Percentiles rank a stretch among this genome's conserved stretches.
phyloP scores from a whole-genome alignment of 2,329 filamentous ascomycete genomes.

The Chaetomiaceae sp. region DNA sequence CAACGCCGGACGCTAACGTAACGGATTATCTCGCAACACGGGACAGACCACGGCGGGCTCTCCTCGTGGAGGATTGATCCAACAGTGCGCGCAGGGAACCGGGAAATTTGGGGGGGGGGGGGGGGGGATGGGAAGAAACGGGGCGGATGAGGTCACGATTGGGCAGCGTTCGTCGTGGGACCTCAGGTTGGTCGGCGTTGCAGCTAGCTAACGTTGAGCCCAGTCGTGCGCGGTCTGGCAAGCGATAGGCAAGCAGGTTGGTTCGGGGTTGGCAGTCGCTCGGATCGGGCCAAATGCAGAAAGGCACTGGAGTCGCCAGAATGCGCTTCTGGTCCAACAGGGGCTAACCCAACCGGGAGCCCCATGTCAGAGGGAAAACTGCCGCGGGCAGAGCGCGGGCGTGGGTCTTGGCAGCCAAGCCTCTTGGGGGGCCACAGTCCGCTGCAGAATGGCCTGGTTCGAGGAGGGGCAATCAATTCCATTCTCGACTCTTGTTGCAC shows the following conservation, averaged over 20 bases:
- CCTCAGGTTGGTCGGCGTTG: not conserved
- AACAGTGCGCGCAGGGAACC: not conserved
- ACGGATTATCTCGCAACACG: not conserved
- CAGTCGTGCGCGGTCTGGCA: slow-evolving; percentile 11
- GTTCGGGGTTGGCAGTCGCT: slow-evolving; percentile 2
- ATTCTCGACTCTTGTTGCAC: no score
- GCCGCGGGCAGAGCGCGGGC: slow-evolving; percentile 4
- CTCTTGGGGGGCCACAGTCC: no score
- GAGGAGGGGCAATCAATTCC: not conserved
- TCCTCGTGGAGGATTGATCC: not conserved
- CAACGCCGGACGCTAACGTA: not conserved
- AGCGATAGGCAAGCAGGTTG: slow-evolving; percentile 11
- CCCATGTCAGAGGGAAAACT: slow-evolving; percentile 14
- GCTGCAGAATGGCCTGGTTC: not conserved
- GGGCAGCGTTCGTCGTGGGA: slow-evolving; percentile 14
- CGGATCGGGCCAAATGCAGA: slow-evolving; percentile 7
- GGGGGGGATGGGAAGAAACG: no score
- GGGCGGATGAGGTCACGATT: slow-evolving; percentile 11
- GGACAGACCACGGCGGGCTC: not conserved
- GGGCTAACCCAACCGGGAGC: slow-evolving; percentile 4
- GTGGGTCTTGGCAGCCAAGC: slow-evolving; percentile 2
- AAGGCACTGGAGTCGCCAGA: slow-evolving; percentile 10
- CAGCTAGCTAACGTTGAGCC: no score
- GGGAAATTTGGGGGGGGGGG: no score
- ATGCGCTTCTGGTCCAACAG: slow-evolving; percentile 2